Base-by-base conservation (phyloP, 306 rosid species). In the Spatholobus suberectus region DNA sequence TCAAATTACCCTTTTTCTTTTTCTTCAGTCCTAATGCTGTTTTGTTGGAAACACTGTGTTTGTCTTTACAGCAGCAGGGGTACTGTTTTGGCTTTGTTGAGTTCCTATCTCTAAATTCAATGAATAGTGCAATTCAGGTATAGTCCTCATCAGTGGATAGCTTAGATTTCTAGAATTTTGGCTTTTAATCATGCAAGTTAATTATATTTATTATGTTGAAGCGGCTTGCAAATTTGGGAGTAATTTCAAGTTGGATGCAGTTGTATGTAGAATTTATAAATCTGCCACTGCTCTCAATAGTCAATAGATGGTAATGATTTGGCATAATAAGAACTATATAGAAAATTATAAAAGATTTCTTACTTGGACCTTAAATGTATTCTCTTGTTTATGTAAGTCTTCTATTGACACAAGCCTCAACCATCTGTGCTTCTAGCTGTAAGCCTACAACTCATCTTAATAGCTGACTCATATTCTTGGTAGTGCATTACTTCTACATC, bases 31-130 rank as follows among this genome's bases (percentile, higher is more conserved):
- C 78, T 78, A 83, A 84, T 69, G 15, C 34, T 46, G 34, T 67
- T 76, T 66, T 80, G 57, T 65, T 59, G 23, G 70, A 58, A 75
- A 79, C 13, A 34, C 44, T 29, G 51, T 34, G 2, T 69, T 32
- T 80, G 54, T 84, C 76, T 57, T 77, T 79, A 81, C 92, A 91
- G 95, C 91, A 78, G 51, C 95, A 93, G 86, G 95, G 93, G 59
- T 87, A 89, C 86, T 93, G 95, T 82, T 93, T 93, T 69, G 97
- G 95, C 77, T 93, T 93, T 88, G 92, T 93, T 63, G 97, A 93
- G 85, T 93, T 91, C 85, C 85, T 35, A 62, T 89, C 92, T 41
- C 65, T 32, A 63, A 73, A 81, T 76, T 89, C 97, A 44, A 87
- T 92, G 94, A 86, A 88, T 69, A 88, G 76, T 27, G 93, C 97